Conservation (phyloP, 805 yeast species). For the Pichia manshurica region DNA sequence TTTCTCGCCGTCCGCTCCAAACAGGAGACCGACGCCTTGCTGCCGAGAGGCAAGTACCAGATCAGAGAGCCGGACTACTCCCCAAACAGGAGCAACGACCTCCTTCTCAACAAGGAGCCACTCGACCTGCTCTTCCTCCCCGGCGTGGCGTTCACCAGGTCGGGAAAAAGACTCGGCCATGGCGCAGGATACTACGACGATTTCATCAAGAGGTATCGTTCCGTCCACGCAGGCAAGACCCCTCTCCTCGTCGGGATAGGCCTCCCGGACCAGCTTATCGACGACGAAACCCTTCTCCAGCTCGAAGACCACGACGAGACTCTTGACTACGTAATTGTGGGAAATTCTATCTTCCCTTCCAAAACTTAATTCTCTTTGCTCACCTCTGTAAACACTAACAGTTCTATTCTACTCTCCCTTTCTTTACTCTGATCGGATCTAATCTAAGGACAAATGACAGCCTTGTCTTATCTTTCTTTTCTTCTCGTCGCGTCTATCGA, state of each 20-base stretch:
- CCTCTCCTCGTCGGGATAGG: constrained; percentile 61
- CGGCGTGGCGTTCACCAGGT: constrained; percentile 68
- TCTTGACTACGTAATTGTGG: constrained; percentile 50
- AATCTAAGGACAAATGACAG: no score
- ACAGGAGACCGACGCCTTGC: constrained; percentile 39
- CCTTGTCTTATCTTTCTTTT: no score
- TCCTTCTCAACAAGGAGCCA: constrained; percentile 11
- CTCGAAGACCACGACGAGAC: constrained; percentile 58
- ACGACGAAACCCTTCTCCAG: constrained; percentile 36
- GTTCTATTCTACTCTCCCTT: no score
- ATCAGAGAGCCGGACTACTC: constrained; percentile 57
- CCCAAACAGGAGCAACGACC: constrained; percentile 18
- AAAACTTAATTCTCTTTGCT: neutral
- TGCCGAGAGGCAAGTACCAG: constrained; percentile 64
- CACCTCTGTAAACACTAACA: no score
- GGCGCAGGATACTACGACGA: constrained; percentile 94
- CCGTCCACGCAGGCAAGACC: constrained; percentile 24
- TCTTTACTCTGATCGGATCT: no score
- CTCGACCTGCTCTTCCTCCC: constrained; percentile 78
- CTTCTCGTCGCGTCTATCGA: no score
- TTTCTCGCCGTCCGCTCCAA: constrained; percentile 47
- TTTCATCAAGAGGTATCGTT: constrained; percentile 46
- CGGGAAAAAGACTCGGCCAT: constrained; percentile 64
- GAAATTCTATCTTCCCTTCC: constrained; percentile 22
- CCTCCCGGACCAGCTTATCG: constrained; percentile 54